Evolutionary conservation across 2,329 filamentous ascomycete species (phyloP).

Genomic region (Nemania diffusa): DNA sequence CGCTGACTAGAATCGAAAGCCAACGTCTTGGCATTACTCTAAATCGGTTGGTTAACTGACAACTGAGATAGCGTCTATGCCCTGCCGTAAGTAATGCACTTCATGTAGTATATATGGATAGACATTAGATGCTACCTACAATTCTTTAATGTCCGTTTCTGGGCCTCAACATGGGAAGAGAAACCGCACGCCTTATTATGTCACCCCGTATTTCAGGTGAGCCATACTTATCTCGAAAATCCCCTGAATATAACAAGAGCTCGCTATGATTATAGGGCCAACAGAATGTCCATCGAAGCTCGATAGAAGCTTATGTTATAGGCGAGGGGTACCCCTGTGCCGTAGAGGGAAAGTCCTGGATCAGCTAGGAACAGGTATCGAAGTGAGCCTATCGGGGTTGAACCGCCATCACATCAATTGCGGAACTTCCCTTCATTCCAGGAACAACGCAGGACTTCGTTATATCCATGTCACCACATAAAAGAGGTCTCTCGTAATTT

Average conservation of each 20-base stretch:
- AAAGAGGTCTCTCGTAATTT: conserved; percentile 17
- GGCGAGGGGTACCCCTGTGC: conserved; percentile 1
- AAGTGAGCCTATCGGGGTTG: conserved; percentile 31
- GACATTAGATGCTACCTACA: background rate
- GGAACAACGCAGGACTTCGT: conserved; percentile 17
- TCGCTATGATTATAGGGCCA: conserved; percentile 2
- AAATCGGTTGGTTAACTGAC: conserved; percentile 5
- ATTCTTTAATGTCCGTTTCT: background rate
- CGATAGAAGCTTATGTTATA: conserved; percentile 32
- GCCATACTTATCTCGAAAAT: background rate
- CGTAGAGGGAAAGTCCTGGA: background rate
- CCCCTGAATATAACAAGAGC: background rate
- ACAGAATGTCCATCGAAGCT: conserved; percentile 18
- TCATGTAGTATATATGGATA: too few species aligned
- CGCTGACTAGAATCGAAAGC: conserved; percentile 19
- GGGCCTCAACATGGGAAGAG: background rate
- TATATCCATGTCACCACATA: conserved; percentile 1
- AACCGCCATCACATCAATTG: conserved; percentile 19
- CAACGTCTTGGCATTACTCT: conserved; percentile 17
- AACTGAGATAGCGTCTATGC: too few species aligned
- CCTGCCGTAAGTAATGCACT: too few species aligned
- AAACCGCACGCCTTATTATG: background rate
- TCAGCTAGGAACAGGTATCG: conserved; percentile 19
- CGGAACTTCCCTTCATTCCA: conserved; percentile 23
- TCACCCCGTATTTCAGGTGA: background rate